Evolutionary conservation across 805 yeast genomes (phyloP).

Genomic region (Metschnikowia henanensis): DNA sequence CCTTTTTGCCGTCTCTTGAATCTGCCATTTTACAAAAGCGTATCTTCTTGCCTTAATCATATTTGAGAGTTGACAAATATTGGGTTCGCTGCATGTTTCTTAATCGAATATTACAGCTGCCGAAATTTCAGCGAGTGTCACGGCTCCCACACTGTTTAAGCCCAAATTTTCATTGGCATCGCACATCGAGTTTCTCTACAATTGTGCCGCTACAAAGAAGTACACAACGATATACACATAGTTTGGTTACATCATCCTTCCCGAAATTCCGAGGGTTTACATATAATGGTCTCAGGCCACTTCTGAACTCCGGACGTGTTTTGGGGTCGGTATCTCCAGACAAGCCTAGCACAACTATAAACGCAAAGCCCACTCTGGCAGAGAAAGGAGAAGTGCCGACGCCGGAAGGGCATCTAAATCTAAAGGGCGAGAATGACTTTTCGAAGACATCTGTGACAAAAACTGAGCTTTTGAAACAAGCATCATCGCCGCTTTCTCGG

Average conservation of each 20-base stretch:
- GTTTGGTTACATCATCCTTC: background rate
- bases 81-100: no score
- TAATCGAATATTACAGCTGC: conserved; percentile 1
- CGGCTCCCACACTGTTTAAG: background rate
- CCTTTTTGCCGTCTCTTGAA: background rate
- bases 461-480: conserved; percentile 26
- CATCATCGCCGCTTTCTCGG: conserved; percentile 31
- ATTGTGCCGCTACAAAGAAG: background rate
- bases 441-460: no score
- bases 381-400: background rate
- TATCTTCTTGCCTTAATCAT: no score
- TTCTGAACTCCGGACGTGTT: background rate
- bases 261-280: background rate
- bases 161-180: background rate
- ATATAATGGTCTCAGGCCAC: background rate
- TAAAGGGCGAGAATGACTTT: no score
- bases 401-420: no score
- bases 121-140: background rate
- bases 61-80: no score
- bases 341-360: background rate
- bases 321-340: background rate
- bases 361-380: background rate
- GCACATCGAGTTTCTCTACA: background rate
- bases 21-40: no score
- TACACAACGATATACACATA: background rate